Base-by-base conservation (phyloP, 2,329 filamentous ascomycete species). In the Mycosphaerella arachidis region DNA sequence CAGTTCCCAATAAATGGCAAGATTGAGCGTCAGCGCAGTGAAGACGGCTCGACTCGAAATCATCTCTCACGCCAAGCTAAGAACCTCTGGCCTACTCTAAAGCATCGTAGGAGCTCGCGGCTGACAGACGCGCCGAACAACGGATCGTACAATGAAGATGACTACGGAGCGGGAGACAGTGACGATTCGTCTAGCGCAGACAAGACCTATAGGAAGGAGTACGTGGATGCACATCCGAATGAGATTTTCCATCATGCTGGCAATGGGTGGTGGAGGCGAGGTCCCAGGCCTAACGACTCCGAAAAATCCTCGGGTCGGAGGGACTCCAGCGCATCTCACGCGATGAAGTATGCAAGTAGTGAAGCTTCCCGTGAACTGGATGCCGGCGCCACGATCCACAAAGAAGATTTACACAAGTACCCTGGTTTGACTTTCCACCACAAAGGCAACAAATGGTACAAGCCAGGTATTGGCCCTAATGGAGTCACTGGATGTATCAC, bases 361-460 rank as follows among this genome's bases (percentile, higher is more conserved):
- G 62, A 65, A 24, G 51, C 54, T 5, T 58, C 58, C n/a, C 46
- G 53, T 13, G 60, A 61, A 5, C 24, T 62, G 12, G 53, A 56
- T 30, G 48, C 48, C n/a, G 61, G 64, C 30, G 46, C 53, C 20
- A 62, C 63, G 6, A 55, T 66, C 27, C 64, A 64, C 46, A 58
- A 60, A 37, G 65, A 66, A 20, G 63, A 67, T 16, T 57, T 67
- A 16, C 58, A 61, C 51, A 64, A 66, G 30, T 66, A 66, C 50
- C 62, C 65, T 35, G 65, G 65, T 13, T 45, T 58, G 16, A 60
- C 59, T 48, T 72, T 72, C 53, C 67, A 71, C 31, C 71, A 73
- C 59, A 67, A 64, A 55, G 71, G 71, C 45, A 70, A 70, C 46
- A 63, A 64, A n/a, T 70, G 67, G n/a, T 72, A 70, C 57, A 67